Base-by-base conservation (phyloP, 2,329 filamentous ascomycete species). In the Colletotrichum sp. region DNA sequence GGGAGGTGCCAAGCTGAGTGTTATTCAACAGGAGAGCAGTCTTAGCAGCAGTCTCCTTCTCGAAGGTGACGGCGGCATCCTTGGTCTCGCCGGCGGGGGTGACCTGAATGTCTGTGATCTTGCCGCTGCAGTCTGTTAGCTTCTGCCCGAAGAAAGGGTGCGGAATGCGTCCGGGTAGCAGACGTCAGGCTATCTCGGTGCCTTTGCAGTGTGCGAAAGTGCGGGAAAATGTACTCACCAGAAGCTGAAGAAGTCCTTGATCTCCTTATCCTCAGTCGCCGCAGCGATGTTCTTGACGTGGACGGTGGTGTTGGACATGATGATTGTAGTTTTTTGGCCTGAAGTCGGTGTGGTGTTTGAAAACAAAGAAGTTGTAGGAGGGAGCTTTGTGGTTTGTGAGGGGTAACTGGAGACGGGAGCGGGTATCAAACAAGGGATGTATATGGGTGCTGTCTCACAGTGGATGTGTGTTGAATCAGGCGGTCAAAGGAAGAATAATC, bases 221-320 rank as follows among this genome's bases (percentile, higher is more conserved):
- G 28, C 30, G 18, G 36, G 64, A 24, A 49, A 52, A 36, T n/a
- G 52, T 30, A 82, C 92, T 84, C 90, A 96, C 95, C 92, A 94
- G 87, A 99, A 99, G 89, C 94, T 97, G 90, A 99, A 99, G 90
- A 99, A 99, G 84, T 98, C 96, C 83, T 92, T 93, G 81, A 99
- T 93, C 87, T 99, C 96, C 87, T 96, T 94, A 87, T 99, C 96
- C 80, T 91, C 92, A 73, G 96, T 98, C 84, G 93, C 87, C 78
- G 89, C 84, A 80, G 95, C 93, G 87, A 99, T 98, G 88, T 97
- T 96, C 88, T 95, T 94, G 82, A 99, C 96, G 88, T 96, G 89
- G 79, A 98, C 95, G 67, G 94, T 96, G 69, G 84, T 81, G 81
- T 88, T 91, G 81, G 90, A 87, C 91, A 93, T 93, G 79, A 55